Evolutionary conservation across 345 rosid species (phyloP), one percentile per base, ranked within the genome.

Genomic region (Clausena lansium): DNA sequence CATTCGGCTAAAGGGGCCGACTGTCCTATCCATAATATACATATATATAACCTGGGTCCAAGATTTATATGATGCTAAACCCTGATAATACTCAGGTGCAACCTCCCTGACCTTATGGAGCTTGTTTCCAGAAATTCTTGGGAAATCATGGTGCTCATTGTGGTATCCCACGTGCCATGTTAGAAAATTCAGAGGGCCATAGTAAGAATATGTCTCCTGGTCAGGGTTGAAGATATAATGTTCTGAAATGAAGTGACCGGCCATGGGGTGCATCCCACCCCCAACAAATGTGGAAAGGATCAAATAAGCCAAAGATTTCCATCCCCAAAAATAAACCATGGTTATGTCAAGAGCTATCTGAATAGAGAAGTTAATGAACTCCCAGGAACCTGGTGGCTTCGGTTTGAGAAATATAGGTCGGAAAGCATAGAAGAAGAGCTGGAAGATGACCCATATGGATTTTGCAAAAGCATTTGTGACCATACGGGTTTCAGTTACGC

Each of bases 141-240:
- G 96, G 86, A 93, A 93, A 79, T 95, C 99, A 71, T 95, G 97
- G 78, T 93, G 98, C 83, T 95, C 98, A 28, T 93, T 95, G 83
- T 95, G 98, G 85, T 88, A 92, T 0, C 98, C 98, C 2, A 93
- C 95, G 47, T 83, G 85, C 98, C 97, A 92, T 7, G 97, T 85
- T 73, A 95, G 63, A 13, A 87, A 86, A 78, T 93, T 95, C 80
- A 95, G 74, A 38, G 97, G 99, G 62, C 96, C 97, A 41, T 93
- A 95, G 79, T 91, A 95, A 27, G 96, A 95, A 80, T 93, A 93
- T 7, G 98, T 93, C 81, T 95, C 98, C 80, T 93, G 98, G 4
- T 84, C 86, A 1, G 96, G 91, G 25, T 91, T 87, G 90, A 95
- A 92, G 61, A 93, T 85, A 19, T 93, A 93, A 80, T 93, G 98